Conservation (phyloP, 352 stramenopile species). For the Globisporangium okanoganense region DNA sequence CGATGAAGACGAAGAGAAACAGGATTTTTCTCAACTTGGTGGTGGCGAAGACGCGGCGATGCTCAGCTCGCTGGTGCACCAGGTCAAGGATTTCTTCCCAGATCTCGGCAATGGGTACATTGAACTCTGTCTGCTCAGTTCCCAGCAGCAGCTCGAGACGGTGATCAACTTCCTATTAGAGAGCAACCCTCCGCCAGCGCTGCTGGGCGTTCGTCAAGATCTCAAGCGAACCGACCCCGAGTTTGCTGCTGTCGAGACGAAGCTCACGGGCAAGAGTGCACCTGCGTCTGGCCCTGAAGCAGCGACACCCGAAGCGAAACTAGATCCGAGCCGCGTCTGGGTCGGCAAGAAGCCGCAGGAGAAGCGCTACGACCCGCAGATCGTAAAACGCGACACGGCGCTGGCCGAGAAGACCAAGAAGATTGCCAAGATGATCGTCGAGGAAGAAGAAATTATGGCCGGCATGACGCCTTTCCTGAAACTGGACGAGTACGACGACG, state of each 20-base stretch:
- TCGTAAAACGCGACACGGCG: slow-evolving; percentile 37
- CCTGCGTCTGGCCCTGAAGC: not conserved
- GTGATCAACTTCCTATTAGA: slow-evolving; percentile 65
- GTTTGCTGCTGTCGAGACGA: slow-evolving; percentile 24
- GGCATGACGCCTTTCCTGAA: slow-evolving; percentile 20
- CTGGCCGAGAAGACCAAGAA: slow-evolving; percentile 53
- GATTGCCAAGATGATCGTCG: slow-evolving; percentile 44
- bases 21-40: not conserved
- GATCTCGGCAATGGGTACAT: slow-evolving; percentile 57
- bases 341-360: slow-evolving; percentile 61
- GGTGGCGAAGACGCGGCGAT: slow-evolving; percentile 1
- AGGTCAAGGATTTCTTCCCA: slow-evolving; percentile 63
- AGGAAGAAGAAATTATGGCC: slow-evolving; percentile 35
- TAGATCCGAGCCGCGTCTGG: slow-evolving; percentile 49
- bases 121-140: slow-evolving; percentile 54
- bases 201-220: slow-evolving; percentile 27
- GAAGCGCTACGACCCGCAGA: slow-evolving; percentile 58
- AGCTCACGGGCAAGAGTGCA: slow-evolving; percentile 18
- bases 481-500: slow-evolving; percentile 72
- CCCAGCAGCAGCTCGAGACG: slow-evolving; percentile 36
- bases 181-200: slow-evolving; percentile 32
- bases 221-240: slow-evolving; percentile 29
- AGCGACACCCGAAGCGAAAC: slow-evolving; percentile 28
- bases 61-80: slow-evolving; percentile 32
- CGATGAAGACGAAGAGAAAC: slow-evolving; percentile 4